Conservation (phyloP, 106 monocot genomes). For the Apostasia ramifera region DNA sequence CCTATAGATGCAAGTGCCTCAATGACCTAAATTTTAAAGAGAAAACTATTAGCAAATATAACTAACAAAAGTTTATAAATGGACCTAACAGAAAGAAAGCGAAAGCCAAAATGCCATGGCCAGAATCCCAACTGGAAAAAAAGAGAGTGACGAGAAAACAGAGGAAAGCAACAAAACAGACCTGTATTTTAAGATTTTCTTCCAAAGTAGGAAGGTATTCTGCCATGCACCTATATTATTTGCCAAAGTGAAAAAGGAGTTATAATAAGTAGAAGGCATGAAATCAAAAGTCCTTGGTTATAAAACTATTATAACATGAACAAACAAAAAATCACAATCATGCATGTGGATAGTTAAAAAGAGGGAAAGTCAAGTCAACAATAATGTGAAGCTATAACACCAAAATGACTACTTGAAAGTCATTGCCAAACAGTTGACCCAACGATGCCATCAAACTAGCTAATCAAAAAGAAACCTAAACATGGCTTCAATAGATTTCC, state of each 20-base stretch:
- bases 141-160: neutral
- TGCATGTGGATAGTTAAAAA: too few relatives aligned
- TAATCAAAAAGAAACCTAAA: too few relatives aligned
- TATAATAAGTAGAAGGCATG: constrained; percentile 1
- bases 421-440: too few relatives aligned
- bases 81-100: neutral
- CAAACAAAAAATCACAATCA: too few relatives aligned
- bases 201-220: constrained; percentile 82
- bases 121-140: neutral
- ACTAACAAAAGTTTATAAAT: neutral
- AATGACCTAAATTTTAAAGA: constrained; percentile 38
- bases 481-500: too few relatives aligned
- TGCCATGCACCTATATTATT: constrained; percentile 69
- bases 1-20: constrained; percentile 67
- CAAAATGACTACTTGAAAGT: too few relatives aligned
- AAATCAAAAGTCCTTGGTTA: too few relatives aligned
- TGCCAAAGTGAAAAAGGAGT: constrained; percentile 6
- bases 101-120: neutral
- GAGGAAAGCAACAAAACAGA: constrained; percentile 19
- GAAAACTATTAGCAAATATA: neutral
- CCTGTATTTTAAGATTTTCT: constrained; percentile 65
- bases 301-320: too few relatives aligned
- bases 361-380: too few relatives aligned
- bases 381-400: too few relatives aligned
- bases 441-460: too few relatives aligned